A percentile compares a stretch with the other conserved stretches of the same genome.
phyloP scores from a whole-genome alignment of 2,329 filamentous ascomycete species.

The Fusarium annulatum region DNA sequence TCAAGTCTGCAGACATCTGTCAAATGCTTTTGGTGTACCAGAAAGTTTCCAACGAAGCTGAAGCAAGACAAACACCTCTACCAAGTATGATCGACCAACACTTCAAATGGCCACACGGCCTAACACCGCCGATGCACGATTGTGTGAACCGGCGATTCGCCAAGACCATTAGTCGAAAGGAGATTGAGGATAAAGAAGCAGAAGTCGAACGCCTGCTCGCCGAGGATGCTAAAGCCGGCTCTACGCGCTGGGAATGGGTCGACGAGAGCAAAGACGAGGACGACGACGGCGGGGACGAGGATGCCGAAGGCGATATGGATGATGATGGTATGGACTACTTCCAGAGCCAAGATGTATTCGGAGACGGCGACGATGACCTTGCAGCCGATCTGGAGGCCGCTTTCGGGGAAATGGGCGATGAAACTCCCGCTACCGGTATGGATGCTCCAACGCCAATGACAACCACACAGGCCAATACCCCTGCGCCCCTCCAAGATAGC shows the following conservation, averaged over 20 bases:
- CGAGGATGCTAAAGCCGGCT: conserved; percentile 71
- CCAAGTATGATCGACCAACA: conserved; percentile 76
- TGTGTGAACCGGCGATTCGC: conserved; percentile 85
- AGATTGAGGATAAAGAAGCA: conserved; percentile 86
- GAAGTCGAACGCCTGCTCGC: conserved; percentile 79
- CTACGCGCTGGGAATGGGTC: conserved; percentile 73
- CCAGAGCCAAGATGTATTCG: conserved; percentile 46
- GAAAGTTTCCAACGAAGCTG: conserved; percentile 71
- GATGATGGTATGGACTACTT: conserved; percentile 55
- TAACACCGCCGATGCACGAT: conserved; percentile 90
- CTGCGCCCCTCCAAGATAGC: conserved; percentile 57
- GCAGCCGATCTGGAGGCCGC: conserved; percentile 67
- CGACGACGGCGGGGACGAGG: conserved; percentile 61
- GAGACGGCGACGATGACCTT: conserved; percentile 60
- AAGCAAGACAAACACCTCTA: conserved; percentile 73
- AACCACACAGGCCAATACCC: conserved; percentile 56
- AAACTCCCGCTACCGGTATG: conserved; percentile 56
- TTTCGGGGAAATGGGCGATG: conserved; percentile 56
- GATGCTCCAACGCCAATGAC: conserved; percentile 61
- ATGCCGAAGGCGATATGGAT: conserved; percentile 61
- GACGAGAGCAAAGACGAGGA: conserved; percentile 62
- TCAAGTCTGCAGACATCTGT: conserved; percentile 88
- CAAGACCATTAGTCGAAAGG: conserved; percentile 82
- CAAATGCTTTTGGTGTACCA: conserved; percentile 89
- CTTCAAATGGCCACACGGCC: conserved; percentile 83